Evolutionary conservation across 106 monocot genomes (phyloP).

Genomic region (Ottelia alismoides): DNA sequence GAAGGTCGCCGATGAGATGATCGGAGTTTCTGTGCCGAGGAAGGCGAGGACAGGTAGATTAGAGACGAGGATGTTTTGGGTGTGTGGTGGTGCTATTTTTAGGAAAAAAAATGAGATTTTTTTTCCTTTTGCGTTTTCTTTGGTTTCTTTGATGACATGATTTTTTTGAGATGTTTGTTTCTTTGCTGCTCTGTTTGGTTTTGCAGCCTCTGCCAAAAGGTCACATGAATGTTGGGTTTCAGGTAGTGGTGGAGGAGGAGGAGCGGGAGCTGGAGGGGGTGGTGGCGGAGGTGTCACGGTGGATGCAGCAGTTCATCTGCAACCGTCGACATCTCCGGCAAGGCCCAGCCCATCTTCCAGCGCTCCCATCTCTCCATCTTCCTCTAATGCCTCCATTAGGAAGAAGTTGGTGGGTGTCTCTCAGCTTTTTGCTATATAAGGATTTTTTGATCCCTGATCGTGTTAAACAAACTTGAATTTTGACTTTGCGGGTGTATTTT

Average conservation of each 20-base stretch:
- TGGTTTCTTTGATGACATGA: not conserved
- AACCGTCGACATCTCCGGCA: constrained; percentile 57
- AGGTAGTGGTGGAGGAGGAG: constrained; percentile 32
- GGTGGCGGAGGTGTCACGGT: constrained; percentile 17
- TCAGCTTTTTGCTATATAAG: not conserved
- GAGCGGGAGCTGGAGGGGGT: constrained; percentile 19
- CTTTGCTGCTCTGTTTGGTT: constrained; percentile 9
- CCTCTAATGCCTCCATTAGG: constrained; percentile 45
- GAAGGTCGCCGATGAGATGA: constrained; percentile 84
- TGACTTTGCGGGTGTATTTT: not conserved
- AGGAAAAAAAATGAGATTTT: not conserved
- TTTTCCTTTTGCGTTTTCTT: not conserved
- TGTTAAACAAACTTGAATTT: too few species aligned
- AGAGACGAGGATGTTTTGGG: not conserved
- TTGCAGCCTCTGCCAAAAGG: constrained; percentile 72
- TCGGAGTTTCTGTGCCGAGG: constrained; percentile 70
- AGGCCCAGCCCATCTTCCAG: constrained; percentile 31
- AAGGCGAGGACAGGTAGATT: constrained; percentile 75
- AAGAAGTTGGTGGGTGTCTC: constrained; percentile 43
- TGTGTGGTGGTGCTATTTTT: not conserved
- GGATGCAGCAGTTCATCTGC: constrained; percentile 29
- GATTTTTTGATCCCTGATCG: not conserved
- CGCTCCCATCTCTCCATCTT: constrained; percentile 60
- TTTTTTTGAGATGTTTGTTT: constrained; percentile 5
- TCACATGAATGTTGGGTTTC: constrained; percentile 68